Base-by-base conservation (phyloP, 192 early-diverging fungal species). In the Geosiphon pyriformis region DNA sequence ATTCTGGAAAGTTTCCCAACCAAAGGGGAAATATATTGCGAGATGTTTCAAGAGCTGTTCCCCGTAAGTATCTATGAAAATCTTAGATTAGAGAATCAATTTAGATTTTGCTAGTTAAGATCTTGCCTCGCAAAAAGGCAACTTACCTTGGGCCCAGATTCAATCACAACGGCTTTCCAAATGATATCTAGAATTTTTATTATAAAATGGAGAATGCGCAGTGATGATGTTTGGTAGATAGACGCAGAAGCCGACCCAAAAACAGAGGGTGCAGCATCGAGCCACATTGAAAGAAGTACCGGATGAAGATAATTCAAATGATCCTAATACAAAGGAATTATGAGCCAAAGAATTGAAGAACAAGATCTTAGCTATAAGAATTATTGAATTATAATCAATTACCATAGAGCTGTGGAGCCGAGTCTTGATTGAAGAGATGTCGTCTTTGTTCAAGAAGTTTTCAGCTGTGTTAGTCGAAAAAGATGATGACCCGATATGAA, bases 11-110 rank as follows among this genome's bases (percentile, higher is more conserved):
- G 78, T 79, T 25, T 82, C 78, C 3, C 69, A 72, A 6, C 90
- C 90, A 73, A 89, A 89, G 10, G 92, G 92, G 59, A 94, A 94
- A 53, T 89, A 82, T 2, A 85, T 75, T 60, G 84, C 72, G 32
- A 86, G 83, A 67, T 89, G 88, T 64, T 86, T 85, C 18, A 88
- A 59, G 49, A 94, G 75, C 3, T 76, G 73, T 46, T 85, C 76
- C 37, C 37, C 6, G 15, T 42, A 42, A 10, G 37, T 6, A 6
- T 10, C 15, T 6, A 42, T 42, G 15, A n/a, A 42, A 42, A 10
- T 23, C 72, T 73, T 8, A 53, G 68, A 11, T 65, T 68, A 8
- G 49, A 33, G 8, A n/a, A n/a, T n/a, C n/a, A n/a, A n/a, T n/a
- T n/a, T n/a, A n/a, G n/a, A n/a, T n/a, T n/a, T n/a, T n/a, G n/a